Evolutionary conservation across 148 eudicot genomes (phyloP), one percentile per base, ranked within the genome.

Genomic region (Pouteria glomerata): DNA sequence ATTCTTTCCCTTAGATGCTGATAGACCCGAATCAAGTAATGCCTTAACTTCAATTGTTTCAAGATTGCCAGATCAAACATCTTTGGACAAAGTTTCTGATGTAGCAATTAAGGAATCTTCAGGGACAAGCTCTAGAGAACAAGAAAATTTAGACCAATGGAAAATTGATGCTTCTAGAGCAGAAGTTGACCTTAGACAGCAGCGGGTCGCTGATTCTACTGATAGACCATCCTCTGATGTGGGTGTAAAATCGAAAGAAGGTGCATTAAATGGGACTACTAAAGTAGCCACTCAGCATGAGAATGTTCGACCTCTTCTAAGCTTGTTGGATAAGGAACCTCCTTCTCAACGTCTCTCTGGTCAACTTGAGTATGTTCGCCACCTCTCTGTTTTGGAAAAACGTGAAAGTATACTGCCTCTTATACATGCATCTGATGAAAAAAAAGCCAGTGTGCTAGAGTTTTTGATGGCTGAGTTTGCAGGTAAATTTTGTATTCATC

Each of bases 301-400:
- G 33, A 90, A 88, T 69, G 88, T 91, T 58, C 85, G 97, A 55
- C 97, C 99, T 72, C 84, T 93, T 78, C 86, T 91, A 57, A 91
- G 97, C 85, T 86, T 92, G 78, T 74, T 95, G 82, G 99, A 95
- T 65, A 95, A 88, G 82, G 97, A 95, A 72, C 97, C 94, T 47
- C 97, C 97, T 67, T 91, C 97, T 1, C 80, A 92, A 53, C 93
- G 88, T 85, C 85, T 91, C 63, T 95, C 97, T 65, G 93, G 96
- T 74, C 98, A 91, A 80, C 89, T 91, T 55, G 98, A 89, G 74
- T 86, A 89, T 81, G 85, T 85, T 69, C 92, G 87, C 57, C 89
- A 88, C 65, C 80, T 95, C 16, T 77, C 90, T 13, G 96, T 91
- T 34, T 81, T 88, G 73, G 97, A 95, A 73, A 89, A 86, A 64